Evolutionary conservation across 805 yeast genomes (phyloP).

Genomic region (Pichia ethanolica): DNA sequence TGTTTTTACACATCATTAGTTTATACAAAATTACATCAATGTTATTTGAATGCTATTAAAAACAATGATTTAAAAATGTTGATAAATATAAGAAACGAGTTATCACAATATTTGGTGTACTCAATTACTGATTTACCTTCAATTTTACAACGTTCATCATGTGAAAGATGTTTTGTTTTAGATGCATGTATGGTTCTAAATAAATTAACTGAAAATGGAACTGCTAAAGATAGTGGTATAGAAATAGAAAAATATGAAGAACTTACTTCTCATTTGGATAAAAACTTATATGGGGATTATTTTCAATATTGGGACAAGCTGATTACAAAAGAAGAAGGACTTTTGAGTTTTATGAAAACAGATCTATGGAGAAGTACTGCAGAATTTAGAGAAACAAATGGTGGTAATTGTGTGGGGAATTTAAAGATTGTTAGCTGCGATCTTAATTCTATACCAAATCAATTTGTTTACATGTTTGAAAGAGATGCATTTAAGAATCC

Average conservation of each 20-base stretch:
- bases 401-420: constrained; percentile 53
- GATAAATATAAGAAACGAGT: constrained; percentile 61
- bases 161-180: constrained; percentile 55
- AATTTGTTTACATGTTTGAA: constrained; percentile 42
- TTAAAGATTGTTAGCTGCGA: constrained; percentile 34
- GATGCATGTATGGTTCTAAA: constrained; percentile 60
- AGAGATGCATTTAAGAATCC: constrained; percentile 22
- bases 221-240: constrained; percentile 46
- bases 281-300: constrained; percentile 41
- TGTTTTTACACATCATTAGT: constrained; percentile 60
- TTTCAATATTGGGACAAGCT: constrained; percentile 68
- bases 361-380: constrained; percentile 65
- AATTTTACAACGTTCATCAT: constrained; percentile 40
- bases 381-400: constrained; percentile 48
- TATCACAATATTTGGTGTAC: constrained; percentile 53
- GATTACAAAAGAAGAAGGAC: constrained; percentile 66
- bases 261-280: constrained; percentile 44
- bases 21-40: constrained; percentile 58
- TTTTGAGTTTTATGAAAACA: constrained; percentile 41
- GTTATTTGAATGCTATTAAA: constrained; percentile 33
- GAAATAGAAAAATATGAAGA: constrained; percentile 38
- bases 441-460: constrained; percentile 10
- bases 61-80: constrained; percentile 56
- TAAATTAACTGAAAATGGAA: constrained; percentile 53
- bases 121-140: constrained; percentile 48